Conservation (phyloP, 2,329 filamentous ascomycete genomes). For the Colletotrichum sidae region DNA sequence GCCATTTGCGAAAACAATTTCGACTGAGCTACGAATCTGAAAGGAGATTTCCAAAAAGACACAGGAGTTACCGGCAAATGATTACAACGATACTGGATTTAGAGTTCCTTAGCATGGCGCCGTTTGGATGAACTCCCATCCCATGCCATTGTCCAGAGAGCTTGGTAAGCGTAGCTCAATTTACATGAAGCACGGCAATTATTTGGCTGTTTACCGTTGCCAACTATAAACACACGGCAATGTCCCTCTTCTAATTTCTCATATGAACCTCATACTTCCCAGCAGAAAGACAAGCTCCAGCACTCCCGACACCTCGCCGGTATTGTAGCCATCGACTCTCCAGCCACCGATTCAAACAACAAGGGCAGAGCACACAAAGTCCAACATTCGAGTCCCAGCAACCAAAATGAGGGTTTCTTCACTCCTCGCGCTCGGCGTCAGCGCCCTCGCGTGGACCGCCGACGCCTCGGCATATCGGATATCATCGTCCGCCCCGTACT, state of each 20-base stretch:
- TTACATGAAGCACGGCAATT: slow-evolving; percentile 17
- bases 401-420: slow-evolving; percentile 11
- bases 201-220: slow-evolving; percentile 7
- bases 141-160: not conserved
- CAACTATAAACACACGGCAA: not conserved
- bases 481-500: slow-evolving; percentile 19
- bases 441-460: slow-evolving; percentile 23
- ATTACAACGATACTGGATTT: not conserved
- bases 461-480: slow-evolving; percentile 3
- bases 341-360: no score
- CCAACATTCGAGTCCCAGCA: not conserved
- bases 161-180: slow-evolving; percentile 5
- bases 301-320: no score
- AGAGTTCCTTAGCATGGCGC: slow-evolving; percentile 29
- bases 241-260: not conserved
- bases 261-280: no score
- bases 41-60: no score
- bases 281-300: no score
- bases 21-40: no score
- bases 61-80: not conserved
- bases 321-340: no score
- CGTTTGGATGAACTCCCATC: slow-evolving; percentile 25
- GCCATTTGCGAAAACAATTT: no score
- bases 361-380: no score
- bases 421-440: slow-evolving; percentile 19